Evolutionary conservation across 129 eudicot genomes (phyloP), one percentile per base, ranked within the genome.

Genomic region (Pittosporum tobira): DNA sequence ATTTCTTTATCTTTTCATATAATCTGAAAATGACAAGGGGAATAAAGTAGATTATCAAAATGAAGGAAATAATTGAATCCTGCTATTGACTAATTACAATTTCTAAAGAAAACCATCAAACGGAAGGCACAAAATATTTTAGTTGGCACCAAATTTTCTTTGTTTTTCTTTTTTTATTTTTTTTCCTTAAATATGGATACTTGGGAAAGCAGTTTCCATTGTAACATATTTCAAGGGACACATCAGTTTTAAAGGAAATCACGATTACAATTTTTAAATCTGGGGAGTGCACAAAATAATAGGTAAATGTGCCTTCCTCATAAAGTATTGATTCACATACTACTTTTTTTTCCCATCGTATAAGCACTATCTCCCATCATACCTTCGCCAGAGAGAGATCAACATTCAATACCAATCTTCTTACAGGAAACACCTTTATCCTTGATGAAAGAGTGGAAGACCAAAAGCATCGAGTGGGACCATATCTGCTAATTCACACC

Each of bases 21-120:
- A 62, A 56, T 47, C 62, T 52, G 66, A 40, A 68, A 63, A 68
- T 23, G 71, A 68, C 65, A 68, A 61, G 48, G 23, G 37, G 68
- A 57, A 57, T 62, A 57, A 19, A 56, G 11, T 63, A 27, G 46
- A 68, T 43, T 57, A 62, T 30, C 46, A 6, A 62, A 46, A 34
- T 30, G 49, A 30, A 22, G 20, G 42, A 28, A 52, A 61, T 61
- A 51, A 70, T 52, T 54, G 52, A 28, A 25, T 65, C 13, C 25
- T 38, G 23, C 11, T 63, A 49, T 29, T 0, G 34, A 63, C 48
- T 29, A 5, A 45, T 44, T 37, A 46, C 4, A 23, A 27, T 26
- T 9, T 8, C 28, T 18, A 6, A 18, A 20, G 67, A 27, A 48
- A 19, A 62, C 46, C 16, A 57, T 9, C 10, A 36, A 36, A 57